Evolutionary conservation across 2,329 filamentous ascomycete species (phyloP), one percentile per base, ranked within the genome.

Genomic region (Cercospora sesami): DNA sequence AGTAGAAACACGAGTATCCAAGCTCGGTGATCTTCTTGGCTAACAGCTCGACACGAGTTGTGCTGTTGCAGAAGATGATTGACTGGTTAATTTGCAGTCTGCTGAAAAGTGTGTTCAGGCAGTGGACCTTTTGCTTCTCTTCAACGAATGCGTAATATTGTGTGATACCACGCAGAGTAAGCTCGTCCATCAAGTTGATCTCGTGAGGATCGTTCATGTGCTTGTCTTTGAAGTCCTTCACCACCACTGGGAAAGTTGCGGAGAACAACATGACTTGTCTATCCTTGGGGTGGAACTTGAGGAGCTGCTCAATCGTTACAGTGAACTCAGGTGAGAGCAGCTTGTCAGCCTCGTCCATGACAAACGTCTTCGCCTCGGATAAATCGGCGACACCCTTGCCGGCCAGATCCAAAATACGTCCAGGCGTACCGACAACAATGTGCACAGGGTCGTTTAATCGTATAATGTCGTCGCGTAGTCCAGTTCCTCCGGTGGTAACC

Each of bases 21-120:
- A 99, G 88, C 80, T 99, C 96, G 59, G 96, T 99, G 77, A 99
- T 99, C 82, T 99, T 99, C 86, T 99, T 99, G 61, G 95, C 95
- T 28, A 99, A 87, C 63, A 99, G 86, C 82, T 99, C 95, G 69
- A 99, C 95, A 73, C 95, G 92, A 81, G 98, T 98, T 64, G 95
- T 99, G 48, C 95, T 99, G 82, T 99, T 99, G 84, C 95, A 99
- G 84, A 99, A 99, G 79, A 99, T 99, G 83, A 99, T 99, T 71
- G 96, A 99, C 84, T 99, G 95, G 83, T 99, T 99, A 83, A 99
- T 99, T 82, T 99, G 94, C 16, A 99, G 89, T 82, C 97, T 97
- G 75, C 94, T 97, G 85, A 99, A 99, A 71, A 99, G 90, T 0
- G 95, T 99, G 84, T 99, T 99, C 73, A 99, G 84, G 80, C 95